Conservation (phyloP, 1,139 yeast genomes). For the Lizanozyma gosingica region DNA sequence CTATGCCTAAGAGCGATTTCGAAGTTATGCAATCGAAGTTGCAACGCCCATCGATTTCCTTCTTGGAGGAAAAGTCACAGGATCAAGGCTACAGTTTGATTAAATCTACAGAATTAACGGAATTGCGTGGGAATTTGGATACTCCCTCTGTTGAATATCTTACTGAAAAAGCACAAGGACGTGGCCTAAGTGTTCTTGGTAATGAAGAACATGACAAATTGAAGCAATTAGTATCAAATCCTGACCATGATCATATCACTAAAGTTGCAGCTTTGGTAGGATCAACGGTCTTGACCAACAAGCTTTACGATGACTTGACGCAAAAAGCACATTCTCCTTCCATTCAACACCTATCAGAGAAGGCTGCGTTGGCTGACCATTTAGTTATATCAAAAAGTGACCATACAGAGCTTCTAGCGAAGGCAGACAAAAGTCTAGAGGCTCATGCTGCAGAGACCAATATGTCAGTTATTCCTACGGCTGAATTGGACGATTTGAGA, state of each 20-base stretch:
- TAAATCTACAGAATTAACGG: slow-evolving; percentile 11
- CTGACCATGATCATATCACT: background rate
- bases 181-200: slow-evolving; percentile 20
- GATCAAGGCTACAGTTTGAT: slow-evolving; percentile 11
- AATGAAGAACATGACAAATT: slow-evolving; percentile 12
- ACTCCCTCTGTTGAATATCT: slow-evolving; percentile 21
- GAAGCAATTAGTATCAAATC: background rate
- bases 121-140: slow-evolving; percentile 10
- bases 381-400: background rate
- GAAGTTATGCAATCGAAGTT: slow-evolving; percentile 10
- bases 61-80: slow-evolving; percentile 10
- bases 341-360: slow-evolving; percentile 21
- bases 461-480: slow-evolving; percentile 5
- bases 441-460: background rate
- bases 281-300: background rate
- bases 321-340: slow-evolving; percentile 23
- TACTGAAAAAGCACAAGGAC: slow-evolving; percentile 18
- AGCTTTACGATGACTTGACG: slow-evolving; percentile 13
- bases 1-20: slow-evolving; percentile 15
- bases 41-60: slow-evolving; percentile 11
- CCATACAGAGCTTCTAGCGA: background rate
- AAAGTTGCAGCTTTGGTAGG: background rate
- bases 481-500: slow-evolving; percentile 8
- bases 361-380: slow-evolving; percentile 15
- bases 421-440: background rate